A percentile compares a stretch with the other conserved stretches of the same genome.
Conservation (phyloP, 805 yeast genomes). For the Starmerella asiatica region DNA sequence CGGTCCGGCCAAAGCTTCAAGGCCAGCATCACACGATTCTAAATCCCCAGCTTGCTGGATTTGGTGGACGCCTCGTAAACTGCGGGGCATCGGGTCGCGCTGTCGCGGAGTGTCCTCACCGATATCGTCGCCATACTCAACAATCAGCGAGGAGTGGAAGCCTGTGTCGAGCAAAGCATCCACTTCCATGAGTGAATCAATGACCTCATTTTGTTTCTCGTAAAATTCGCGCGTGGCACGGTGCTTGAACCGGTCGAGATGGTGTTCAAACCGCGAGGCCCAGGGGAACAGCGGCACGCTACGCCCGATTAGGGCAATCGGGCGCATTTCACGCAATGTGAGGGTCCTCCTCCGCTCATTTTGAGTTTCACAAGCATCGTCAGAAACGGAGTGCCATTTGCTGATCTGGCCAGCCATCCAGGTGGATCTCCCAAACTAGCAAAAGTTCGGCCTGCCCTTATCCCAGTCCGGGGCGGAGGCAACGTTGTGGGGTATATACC, state of each 20-base stretch:
- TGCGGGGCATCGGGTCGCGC: slow-evolving; percentile 13
- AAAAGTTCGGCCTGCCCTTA: too few relatives aligned
- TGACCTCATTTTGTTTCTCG: slow-evolving; percentile 44
- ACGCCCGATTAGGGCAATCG: slow-evolving; percentile 36
- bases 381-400: not conserved
- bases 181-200: slow-evolving; percentile 43
- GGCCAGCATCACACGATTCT: not conserved
- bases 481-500: too few relatives aligned
- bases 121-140: slow-evolving; percentile 39
- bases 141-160: slow-evolving; percentile 49
- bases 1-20: not conserved
- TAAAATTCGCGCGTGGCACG: slow-evolving; percentile 32
- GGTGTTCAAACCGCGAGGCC: slow-evolving; percentile 22
- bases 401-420: not conserved
- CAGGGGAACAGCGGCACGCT: slow-evolving; percentile 33
- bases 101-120: slow-evolving; percentile 19
- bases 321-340: slow-evolving; percentile 35
- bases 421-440: too few relatives aligned
- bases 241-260: slow-evolving; percentile 20
- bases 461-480: too few relatives aligned
- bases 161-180: slow-evolving; percentile 61
- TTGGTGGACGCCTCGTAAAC: not conserved
- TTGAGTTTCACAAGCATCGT: not conserved
- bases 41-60: not conserved
- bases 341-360: slow-evolving; percentile 16